A percentile compares a stretch with the other conserved stretches of the same genome.
These are phyloP conservation scores for Kurtzmaniella natalensis DNA, from an alignment of 1,139 yeast genomes.

Conservation along the genomic window DNA sequence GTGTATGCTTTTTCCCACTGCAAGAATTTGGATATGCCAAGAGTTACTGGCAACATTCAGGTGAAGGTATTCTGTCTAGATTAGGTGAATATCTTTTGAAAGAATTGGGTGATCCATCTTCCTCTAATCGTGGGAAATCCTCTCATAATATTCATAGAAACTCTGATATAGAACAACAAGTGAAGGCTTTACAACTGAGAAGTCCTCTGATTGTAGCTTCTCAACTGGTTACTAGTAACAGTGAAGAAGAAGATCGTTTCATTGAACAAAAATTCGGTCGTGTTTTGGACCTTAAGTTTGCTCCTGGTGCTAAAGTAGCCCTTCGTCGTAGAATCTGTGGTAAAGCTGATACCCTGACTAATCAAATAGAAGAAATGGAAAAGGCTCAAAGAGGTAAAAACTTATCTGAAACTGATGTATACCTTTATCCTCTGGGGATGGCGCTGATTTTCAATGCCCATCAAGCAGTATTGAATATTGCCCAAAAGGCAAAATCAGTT, in stretches of 20 bases:
- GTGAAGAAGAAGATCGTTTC: constrained; percentile 59
- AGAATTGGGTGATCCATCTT: constrained; percentile 45
- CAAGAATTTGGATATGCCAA: constrained; percentile 60
- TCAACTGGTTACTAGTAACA: neutral
- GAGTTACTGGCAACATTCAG: constrained; percentile 94
- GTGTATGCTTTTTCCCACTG: constrained; percentile 71
- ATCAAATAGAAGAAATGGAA: constrained; percentile 28
- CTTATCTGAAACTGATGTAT: constrained; percentile 62
- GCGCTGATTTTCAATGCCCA: constrained; percentile 85
- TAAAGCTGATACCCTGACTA: constrained; percentile 47
- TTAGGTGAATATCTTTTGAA: constrained; percentile 78
- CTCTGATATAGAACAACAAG: constrained; percentile 29
- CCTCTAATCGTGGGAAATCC: constrained; percentile 5
- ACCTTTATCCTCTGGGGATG: constrained; percentile 88
- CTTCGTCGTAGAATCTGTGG: constrained; percentile 74
- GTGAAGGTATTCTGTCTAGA: constrained; percentile 90
- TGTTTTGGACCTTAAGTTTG: constrained; percentile 73
- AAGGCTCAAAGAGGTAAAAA: constrained; percentile 28
- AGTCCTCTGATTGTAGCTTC: constrained; percentile 31
- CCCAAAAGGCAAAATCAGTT: constrained; percentile 57
- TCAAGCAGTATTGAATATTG: constrained; percentile 47
- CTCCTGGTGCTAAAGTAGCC: constrained; percentile 69
- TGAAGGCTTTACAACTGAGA: constrained; percentile 31
- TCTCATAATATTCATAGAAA: constrained; percentile 15
- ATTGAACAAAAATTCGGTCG: constrained; percentile 91